Conservation (phyloP, 371 early-diverging fungal species). For the Lichtheimia corymbifera region DNA sequence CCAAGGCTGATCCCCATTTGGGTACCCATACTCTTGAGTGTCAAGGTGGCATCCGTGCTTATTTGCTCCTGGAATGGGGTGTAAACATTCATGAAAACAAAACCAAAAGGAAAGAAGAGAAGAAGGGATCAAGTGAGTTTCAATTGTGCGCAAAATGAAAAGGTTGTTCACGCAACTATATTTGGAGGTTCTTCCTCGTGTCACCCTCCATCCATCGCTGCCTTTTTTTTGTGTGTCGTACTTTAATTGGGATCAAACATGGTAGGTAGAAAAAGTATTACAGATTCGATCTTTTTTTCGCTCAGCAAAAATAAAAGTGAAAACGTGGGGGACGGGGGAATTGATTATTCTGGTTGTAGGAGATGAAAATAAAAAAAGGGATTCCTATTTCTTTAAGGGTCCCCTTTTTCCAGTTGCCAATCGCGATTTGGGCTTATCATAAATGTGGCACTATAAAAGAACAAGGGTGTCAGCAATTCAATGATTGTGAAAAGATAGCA, state of each 20-base stretch:
- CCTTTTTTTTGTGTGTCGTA: too few relatives aligned
- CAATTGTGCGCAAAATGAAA: neutral
- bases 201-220: too few relatives aligned
- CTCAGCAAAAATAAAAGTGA: neutral
- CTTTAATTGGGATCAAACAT: too few relatives aligned
- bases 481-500: neutral
- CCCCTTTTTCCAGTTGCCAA: neutral
- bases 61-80: constrained; percentile 26
- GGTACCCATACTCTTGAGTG: constrained; percentile 40
- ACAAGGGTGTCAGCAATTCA: neutral
- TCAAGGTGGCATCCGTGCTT: constrained; percentile 22
- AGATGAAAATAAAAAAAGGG: too few relatives aligned
- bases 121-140: constrained; percentile 2
- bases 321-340: neutral
- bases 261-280: too few relatives aligned
- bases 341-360: neutral
- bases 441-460: constrained; percentile 23
- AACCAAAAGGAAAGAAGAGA: constrained; percentile 1
- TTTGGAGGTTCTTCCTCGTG: too few relatives aligned
- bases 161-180: neutral
- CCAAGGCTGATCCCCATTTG: constrained; percentile 50
- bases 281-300: too few relatives aligned
- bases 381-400: too few relatives aligned
- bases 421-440: constrained; percentile 34
- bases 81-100: constrained; percentile 9